phyloP scores from a whole-genome alignment of 1,139 yeast genomes.

The Martiniozyma asiatica region DNA sequence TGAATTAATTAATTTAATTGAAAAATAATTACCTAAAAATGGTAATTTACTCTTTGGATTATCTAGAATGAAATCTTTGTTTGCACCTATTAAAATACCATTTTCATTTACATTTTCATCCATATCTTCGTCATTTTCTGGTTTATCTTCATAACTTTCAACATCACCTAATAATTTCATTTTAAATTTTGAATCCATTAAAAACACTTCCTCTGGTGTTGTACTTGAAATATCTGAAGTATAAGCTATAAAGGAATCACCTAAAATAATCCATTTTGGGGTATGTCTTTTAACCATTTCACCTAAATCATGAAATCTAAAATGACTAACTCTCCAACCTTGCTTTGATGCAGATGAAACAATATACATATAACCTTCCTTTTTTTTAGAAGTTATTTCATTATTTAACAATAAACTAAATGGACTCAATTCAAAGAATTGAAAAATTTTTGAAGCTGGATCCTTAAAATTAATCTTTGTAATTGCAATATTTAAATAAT shows the following conservation, averaged over 20 bases:
- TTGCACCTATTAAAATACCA: constrained; percentile 24
- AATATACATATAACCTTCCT: constrained; percentile 75
- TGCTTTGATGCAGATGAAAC: constrained; percentile 76
- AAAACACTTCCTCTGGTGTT: constrained; percentile 79
- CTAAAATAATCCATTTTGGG: constrained; percentile 80
- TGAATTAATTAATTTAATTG: constrained; percentile 63
- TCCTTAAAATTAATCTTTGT: constrained; percentile 55
- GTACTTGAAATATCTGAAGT: constrained; percentile 82
- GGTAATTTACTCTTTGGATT: constrained; percentile 12
- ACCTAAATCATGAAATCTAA: constrained; percentile 63
- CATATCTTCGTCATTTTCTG: constrained; percentile 14
- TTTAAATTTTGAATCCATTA: constrained; percentile 63
- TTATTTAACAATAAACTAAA: constrained; percentile 73
- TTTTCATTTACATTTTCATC: constrained; percentile 16
- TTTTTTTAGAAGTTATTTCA: constrained; percentile 74
- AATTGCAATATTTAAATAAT: constrained; percentile 53
- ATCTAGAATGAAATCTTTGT: constrained; percentile 26
- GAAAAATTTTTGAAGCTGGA: constrained; percentile 71
- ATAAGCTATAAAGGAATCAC: constrained; percentile 75
- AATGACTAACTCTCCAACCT: constrained; percentile 94
- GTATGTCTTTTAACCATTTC: constrained; percentile 86
- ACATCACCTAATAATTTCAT: constrained; percentile 35
- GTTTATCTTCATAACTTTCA: constrained; percentile 5
- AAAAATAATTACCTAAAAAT: constrained; percentile 27
- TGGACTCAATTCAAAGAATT: constrained; percentile 83